Percentiles rank a stretch among this genome's conserved stretches.
Evolutionary conservation across 495 filamentous ascomycete genomes (phyloP).

Genomic region (Aspergillus campestris): DNA sequence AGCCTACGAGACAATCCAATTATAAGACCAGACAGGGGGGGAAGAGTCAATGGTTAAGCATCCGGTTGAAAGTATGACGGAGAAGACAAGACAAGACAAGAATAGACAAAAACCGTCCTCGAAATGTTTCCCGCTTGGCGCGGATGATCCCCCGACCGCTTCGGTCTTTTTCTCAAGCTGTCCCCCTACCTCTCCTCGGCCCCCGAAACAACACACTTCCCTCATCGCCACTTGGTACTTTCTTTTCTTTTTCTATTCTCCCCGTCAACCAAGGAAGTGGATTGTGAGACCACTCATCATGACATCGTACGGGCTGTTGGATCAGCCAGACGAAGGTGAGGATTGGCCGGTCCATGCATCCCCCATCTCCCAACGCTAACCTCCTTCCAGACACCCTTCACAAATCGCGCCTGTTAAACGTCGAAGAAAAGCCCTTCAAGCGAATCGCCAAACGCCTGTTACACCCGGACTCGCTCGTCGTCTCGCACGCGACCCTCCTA

Average conservation of each 20-base stretch:
- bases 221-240: neutral
- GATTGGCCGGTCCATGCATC: constrained; percentile 2
- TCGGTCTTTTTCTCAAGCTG: constrained; percentile 8
- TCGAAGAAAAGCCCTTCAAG: constrained; percentile 91
- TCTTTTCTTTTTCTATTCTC: neutral
- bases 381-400: constrained; percentile 63
- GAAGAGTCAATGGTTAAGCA: neutral
- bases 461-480: constrained; percentile 51
- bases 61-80: too few species aligned
- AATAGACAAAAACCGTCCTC: too few species aligned
- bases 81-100: neutral
- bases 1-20: too few species aligned
- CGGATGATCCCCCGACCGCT: constrained; percentile 12
- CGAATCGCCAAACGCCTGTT: constrained; percentile 76
- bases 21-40: too few species aligned
- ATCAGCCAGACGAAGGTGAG: constrained; percentile 47
- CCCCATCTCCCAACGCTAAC: constrained; percentile 12
- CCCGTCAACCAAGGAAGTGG: neutral
- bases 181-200: constrained; percentile 4
- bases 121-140: constrained; percentile 15
- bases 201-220: constrained; percentile 7
- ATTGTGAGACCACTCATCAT: constrained; percentile 17
- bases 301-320: constrained; percentile 39
- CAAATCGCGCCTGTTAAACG: constrained; percentile 78
- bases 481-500: constrained; percentile 45